These are phyloP conservation scores for Beauveria rudraprayagi DNA, from an alignment of 2,329 filamentous ascomycete species.

Conservation along the genomic window DNA sequence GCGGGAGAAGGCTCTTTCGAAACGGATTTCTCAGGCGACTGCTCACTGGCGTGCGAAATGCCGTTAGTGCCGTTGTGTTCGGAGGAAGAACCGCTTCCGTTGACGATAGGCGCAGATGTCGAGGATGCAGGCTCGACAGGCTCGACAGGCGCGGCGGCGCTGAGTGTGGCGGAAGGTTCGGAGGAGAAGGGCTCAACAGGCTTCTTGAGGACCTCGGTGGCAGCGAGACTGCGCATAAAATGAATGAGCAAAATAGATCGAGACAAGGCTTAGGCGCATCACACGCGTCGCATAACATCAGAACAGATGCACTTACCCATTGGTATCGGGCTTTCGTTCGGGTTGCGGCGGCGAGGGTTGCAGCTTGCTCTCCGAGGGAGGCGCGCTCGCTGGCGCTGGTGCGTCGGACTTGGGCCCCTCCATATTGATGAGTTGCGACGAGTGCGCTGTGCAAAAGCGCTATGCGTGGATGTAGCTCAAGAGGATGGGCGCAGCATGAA, in stretches of 20 bases:
- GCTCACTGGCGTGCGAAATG: background rate
- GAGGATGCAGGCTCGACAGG: background rate
- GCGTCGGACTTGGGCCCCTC: constrained; percentile 39
- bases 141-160: constrained; percentile 3
- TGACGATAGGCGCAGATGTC: background rate
- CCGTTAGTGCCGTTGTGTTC: constrained; percentile 5
- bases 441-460: constrained; percentile 30
- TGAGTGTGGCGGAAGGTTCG: constrained; percentile 1
- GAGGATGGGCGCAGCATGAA: constrained; percentile 30
- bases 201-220: background rate
- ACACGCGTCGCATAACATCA: background rate
- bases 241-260: background rate
- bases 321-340: constrained; percentile 17
- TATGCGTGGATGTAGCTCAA: constrained; percentile 21
- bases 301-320: constrained; percentile 16
- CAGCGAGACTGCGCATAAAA: background rate
- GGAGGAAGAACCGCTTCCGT: constrained; percentile 1
- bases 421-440: constrained; percentile 43
- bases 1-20: background rate
- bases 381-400: constrained; percentile 28
- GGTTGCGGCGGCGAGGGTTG: constrained; percentile 11
- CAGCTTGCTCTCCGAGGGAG: constrained; percentile 32
- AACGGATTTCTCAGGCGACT: background rate
- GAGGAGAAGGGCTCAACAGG: background rate
- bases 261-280: background rate